Conservation (phyloP, 2,329 filamentous ascomycete species). For the Trichophyton equinum region DNA sequence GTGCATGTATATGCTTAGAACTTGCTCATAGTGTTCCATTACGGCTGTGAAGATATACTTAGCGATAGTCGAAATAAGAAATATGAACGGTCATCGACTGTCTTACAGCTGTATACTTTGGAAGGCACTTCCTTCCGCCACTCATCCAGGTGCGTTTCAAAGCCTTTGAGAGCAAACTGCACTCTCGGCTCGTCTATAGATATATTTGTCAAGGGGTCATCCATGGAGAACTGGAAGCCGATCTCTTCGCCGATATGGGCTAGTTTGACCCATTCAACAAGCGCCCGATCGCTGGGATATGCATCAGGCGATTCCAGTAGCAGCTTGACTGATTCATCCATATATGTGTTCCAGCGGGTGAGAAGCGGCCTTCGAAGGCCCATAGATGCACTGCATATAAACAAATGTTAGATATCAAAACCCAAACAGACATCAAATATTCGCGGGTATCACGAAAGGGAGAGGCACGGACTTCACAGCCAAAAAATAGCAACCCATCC, state of each 20-base stretch:
- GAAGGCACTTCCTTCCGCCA: slow-evolving; percentile 45
- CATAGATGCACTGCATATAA: slow-evolving; percentile 40
- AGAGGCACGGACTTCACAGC: slow-evolving; percentile 39
- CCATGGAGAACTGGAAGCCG: slow-evolving; percentile 52
- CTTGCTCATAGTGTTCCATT: slow-evolving; percentile 50
- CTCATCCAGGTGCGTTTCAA: slow-evolving; percentile 52
- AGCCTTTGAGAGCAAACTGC: slow-evolving; percentile 51
- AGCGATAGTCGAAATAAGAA: neutral
- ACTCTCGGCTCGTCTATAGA: slow-evolving; percentile 50
- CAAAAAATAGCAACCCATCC: slow-evolving; percentile 50
- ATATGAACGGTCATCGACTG: slow-evolving; percentile 4
- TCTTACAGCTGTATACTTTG: slow-evolving; percentile 46
- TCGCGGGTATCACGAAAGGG: neutral
- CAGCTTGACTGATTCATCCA: slow-evolving; percentile 49
- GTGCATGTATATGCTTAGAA: slow-evolving; percentile 60
- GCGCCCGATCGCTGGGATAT: slow-evolving; percentile 42
- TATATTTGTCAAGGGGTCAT: slow-evolving; percentile 45
- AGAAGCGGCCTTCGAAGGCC: slow-evolving; percentile 47
- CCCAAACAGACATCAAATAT: neutral
- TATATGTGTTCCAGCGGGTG: slow-evolving; percentile 50
- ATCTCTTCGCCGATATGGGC: slow-evolving; percentile 57
- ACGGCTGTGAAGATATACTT: slow-evolving; percentile 35
- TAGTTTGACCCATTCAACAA: slow-evolving; percentile 47
- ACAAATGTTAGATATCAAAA: neutral
- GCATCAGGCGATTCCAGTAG: slow-evolving; percentile 45